A percentile compares a stretch with the other conserved stretches of the same genome.
Conservation (phyloP, 352 stramenopile species). For the Globisporangium sylvaticum region DNA sequence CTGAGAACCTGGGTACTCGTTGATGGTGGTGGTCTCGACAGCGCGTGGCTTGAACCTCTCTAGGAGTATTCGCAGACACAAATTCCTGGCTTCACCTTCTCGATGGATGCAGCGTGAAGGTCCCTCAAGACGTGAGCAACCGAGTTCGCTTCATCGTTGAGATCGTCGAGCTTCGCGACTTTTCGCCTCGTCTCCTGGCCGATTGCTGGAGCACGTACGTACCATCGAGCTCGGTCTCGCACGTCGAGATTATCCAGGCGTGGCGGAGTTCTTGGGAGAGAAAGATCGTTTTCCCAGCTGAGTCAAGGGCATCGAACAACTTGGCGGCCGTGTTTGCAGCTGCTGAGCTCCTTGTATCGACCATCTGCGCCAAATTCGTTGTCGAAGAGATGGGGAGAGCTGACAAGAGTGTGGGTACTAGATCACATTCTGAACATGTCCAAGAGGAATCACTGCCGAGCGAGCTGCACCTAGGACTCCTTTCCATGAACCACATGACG, state of each 20-base stretch:
- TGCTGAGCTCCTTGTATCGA: conserved; percentile 25
- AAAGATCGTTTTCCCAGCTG: not conserved
- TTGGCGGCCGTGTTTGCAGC: conserved; percentile 25
- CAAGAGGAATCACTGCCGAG: not conserved
- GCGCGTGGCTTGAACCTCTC: conserved; percentile 22
- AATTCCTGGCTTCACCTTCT: not conserved
- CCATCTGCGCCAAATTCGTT: conserved; percentile 29
- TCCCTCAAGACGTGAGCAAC: not conserved
- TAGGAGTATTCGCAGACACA: conserved; percentile 5
- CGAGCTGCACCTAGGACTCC: conserved; percentile 24
- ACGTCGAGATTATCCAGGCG: conserved; percentile 7
- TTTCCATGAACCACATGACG: conserved; percentile 46
- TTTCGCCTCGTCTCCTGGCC: conserved; percentile 11
- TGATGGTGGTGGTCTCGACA: conserved; percentile 21
- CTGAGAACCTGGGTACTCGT: conserved; percentile 27
- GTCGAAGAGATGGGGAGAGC: conserved; percentile 14
- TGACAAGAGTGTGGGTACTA: not conserved
- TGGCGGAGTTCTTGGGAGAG: conserved; percentile 3
- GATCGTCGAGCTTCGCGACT: not conserved
- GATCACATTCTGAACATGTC: not conserved
- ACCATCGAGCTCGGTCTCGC: not conserved
- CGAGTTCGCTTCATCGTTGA: conserved; percentile 21
- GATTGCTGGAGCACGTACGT: conserved; percentile 15
- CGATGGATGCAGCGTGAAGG: not conserved
- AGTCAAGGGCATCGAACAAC: conserved; percentile 5